phyloP scores from a whole-genome alignment of 495 filamentous ascomycete species.

The Parmelia sp. region DNA sequence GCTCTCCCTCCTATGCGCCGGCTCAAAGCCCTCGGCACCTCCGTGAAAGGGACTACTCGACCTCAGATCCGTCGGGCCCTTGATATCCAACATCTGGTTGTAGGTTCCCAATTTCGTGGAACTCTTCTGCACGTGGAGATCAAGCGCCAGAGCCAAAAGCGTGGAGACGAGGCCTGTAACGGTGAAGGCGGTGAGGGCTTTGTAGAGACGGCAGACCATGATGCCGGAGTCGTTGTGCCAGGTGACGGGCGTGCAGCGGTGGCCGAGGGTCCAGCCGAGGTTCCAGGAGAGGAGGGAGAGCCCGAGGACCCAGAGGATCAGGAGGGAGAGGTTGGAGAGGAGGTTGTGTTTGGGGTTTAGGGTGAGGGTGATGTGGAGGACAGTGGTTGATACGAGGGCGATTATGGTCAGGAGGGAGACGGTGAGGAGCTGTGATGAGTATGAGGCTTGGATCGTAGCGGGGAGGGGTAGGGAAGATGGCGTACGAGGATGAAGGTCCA shows the following conservation, averaged over 20 bases:
- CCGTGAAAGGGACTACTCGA: constrained; percentile 10
- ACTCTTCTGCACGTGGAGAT: constrained; percentile 17
- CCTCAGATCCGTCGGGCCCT: constrained; percentile 14
- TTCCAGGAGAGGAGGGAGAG: constrained; percentile 53
- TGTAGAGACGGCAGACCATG: constrained; percentile 58
- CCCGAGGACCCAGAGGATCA: constrained; percentile 52
- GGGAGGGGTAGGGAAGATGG: constrained; percentile 9
- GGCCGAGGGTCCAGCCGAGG: constrained; percentile 50
- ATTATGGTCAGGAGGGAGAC: constrained; percentile 51
- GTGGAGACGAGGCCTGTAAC: constrained; percentile 38
- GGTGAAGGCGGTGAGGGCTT: constrained; percentile 59
- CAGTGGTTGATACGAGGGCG: constrained; percentile 45
- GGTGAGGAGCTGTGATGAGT: constrained; percentile 44
- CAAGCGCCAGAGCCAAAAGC: constrained; percentile 21
- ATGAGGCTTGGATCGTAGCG: background rate
- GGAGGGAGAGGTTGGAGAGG: constrained; percentile 44
- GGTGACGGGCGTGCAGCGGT: constrained; percentile 46
- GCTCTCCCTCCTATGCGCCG: constrained; percentile 3
- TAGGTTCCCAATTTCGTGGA: constrained; percentile 18
- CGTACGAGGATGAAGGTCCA: constrained; percentile 61
- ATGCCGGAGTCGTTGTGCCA: constrained; percentile 55
- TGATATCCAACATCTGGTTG: constrained; percentile 25
- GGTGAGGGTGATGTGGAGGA: constrained; percentile 51
- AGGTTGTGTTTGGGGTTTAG: constrained; percentile 53
- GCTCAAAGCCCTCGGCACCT: background rate